A percentile compares a stretch with the other conserved stretches of the same genome.
Evolutionary conservation across 1,139 yeast genomes (phyloP).

Genomic region (Geotrichum europaeum): DNA sequence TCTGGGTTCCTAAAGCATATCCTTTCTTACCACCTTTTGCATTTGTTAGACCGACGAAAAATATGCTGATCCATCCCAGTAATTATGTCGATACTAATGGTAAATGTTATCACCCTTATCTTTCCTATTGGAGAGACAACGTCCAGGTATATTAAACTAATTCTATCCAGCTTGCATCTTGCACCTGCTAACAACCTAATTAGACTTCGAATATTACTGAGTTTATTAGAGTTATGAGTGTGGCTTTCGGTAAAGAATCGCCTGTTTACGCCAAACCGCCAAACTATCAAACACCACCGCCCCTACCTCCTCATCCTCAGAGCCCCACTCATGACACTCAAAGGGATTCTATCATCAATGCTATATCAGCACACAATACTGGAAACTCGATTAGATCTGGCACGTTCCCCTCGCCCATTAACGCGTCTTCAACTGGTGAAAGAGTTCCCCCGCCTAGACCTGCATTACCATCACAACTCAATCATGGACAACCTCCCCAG

Average conservation of each 20-base stretch:
- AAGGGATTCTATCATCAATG: not conserved
- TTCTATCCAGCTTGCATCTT: not conserved
- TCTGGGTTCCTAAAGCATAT: conserved; percentile 73
- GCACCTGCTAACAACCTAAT: conserved; percentile 9
- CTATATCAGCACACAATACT: conserved; percentile 3
- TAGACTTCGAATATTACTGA: conserved; percentile 37
- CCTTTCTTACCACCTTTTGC: conserved; percentile 61
- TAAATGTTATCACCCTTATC: conserved; percentile 60
- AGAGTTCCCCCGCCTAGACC: conserved; percentile 29
- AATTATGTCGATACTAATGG: conserved; percentile 74
- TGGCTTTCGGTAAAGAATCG: conserved; percentile 43
- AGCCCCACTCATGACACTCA: not conserved
- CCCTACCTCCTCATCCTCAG: conserved; percentile 16
- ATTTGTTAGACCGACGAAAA: conserved; percentile 50
- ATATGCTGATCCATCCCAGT: conserved; percentile 50
- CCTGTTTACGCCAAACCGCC: conserved; percentile 45
- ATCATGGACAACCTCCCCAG: conserved; percentile 18
- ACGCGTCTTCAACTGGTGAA: conserved; percentile 1
- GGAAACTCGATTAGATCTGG: conserved; percentile 7
- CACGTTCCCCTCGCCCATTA: not conserved
- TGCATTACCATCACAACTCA: conserved; percentile 10
- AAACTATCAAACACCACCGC: conserved; percentile 15
- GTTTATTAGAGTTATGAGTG: conserved; percentile 38
- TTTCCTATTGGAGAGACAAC: conserved; percentile 50
- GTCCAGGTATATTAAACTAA: conserved; percentile 16